These are phyloP conservation scores for Periconia sp. DNA, from an alignment of 2,329 filamentous ascomycete species.

Conservation along the genomic window DNA sequence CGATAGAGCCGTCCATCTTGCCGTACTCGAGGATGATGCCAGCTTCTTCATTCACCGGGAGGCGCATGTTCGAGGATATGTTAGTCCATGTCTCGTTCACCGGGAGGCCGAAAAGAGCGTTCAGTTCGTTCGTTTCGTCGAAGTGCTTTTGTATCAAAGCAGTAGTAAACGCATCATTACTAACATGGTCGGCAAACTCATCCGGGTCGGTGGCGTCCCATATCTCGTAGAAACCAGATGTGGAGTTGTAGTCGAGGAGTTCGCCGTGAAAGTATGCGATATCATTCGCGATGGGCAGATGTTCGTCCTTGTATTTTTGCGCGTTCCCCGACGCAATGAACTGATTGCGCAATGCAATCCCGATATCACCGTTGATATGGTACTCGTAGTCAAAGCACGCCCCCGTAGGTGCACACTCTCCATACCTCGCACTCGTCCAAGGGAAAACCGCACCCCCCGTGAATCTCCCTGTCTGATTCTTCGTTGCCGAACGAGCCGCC, in stretches of 20 bases:
- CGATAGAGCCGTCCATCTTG: constrained; percentile 66
- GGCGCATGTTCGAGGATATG: constrained; percentile 58
- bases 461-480: constrained; percentile 61
- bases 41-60: constrained; percentile 56
- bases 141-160: constrained; percentile 61
- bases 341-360: constrained; percentile 62
- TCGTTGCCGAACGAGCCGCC: constrained; percentile 59
- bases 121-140: constrained; percentile 59
- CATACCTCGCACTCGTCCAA: constrained; percentile 68
- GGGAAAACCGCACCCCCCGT: constrained; percentile 64
- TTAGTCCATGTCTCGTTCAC: constrained; percentile 61
- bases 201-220: constrained; percentile 70
- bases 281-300: constrained; percentile 66
- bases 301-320: constrained; percentile 54
- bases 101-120: constrained; percentile 56
- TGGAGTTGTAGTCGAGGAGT: constrained; percentile 60
- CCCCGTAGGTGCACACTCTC: constrained; percentile 65
- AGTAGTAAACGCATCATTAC: constrained; percentile 71
- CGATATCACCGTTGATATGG: constrained; percentile 71
- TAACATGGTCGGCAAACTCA: constrained; percentile 68
- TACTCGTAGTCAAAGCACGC: constrained; percentile 73
- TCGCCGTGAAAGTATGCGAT: constrained; percentile 64
- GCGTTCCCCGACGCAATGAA: constrained; percentile 63
- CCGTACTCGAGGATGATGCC: constrained; percentile 66
- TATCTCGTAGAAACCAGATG: constrained; percentile 30